phyloP scores from a whole-genome alignment of 2,329 filamentous ascomycete species.

The Verticillium nonalfalfae region DNA sequence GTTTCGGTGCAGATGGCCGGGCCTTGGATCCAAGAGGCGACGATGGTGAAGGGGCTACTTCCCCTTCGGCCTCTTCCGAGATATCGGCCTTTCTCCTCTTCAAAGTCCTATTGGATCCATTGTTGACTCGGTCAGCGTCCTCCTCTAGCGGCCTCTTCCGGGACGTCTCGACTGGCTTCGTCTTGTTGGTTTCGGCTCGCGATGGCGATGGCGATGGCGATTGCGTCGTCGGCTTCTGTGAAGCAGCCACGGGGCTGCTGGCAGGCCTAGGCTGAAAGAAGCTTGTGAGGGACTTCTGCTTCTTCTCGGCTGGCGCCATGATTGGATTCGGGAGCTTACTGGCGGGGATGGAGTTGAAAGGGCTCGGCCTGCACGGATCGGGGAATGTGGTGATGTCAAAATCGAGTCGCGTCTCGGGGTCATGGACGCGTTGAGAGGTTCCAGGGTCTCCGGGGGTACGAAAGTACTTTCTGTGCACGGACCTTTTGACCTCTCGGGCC shows the following conservation, averaged over 20 bases:
- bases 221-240: constrained; percentile 23
- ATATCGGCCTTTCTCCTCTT: constrained; percentile 41
- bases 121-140: constrained; percentile 36
- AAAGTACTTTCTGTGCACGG: constrained; percentile 8
- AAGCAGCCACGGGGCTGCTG: constrained; percentile 34
- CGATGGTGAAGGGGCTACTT: constrained; percentile 23
- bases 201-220: not conserved
- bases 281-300: constrained; percentile 77
- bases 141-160: constrained; percentile 48
- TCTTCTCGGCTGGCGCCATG: constrained; percentile 43
- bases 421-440: constrained; percentile 6
- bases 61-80: constrained; percentile 24
- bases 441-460: not conserved
- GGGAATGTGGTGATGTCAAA: not conserved
- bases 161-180: constrained; percentile 19
- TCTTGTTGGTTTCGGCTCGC: constrained; percentile 14
- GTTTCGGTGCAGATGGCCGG: not conserved
- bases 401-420: constrained; percentile 1
- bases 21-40: not conserved
- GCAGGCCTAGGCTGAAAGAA: constrained; percentile 67
- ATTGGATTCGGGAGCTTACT: not conserved
- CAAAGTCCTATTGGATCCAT: constrained; percentile 24
- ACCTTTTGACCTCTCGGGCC: too few relatives aligned
- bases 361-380: not conserved
- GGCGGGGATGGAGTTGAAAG: not conserved